phyloP scores from a whole-genome alignment of 2,329 filamentous ascomycete genomes.

The Microcera coccophila region DNA sequence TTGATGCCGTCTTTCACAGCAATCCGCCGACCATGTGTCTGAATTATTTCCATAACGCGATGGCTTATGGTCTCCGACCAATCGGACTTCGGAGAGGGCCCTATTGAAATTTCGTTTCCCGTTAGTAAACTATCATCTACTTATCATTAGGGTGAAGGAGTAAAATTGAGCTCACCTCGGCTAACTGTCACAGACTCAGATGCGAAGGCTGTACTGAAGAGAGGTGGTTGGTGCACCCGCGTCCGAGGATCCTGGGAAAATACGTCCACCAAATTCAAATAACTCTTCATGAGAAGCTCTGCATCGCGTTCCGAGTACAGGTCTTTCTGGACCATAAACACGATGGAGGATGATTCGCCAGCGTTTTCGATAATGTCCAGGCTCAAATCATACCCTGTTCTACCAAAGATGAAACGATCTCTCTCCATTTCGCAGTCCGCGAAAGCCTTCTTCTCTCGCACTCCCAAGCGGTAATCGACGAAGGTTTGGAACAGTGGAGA shows the following conservation, averaged over 20 bases:
- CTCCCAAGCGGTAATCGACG: conserved; percentile 30
- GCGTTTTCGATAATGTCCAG: background rate
- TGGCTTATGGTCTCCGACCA: background rate
- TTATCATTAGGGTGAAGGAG: too few relatives aligned
- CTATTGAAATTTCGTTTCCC: too few relatives aligned
- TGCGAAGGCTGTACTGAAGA: too few relatives aligned
- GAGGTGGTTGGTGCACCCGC: too few relatives aligned
- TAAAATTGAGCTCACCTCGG: too few relatives aligned
- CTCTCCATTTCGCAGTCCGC: background rate
- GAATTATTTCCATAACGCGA: background rate
- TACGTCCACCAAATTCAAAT: too few relatives aligned
- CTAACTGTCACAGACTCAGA: too few relatives aligned
- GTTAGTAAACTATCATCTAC: too few relatives aligned
- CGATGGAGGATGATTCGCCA: too few relatives aligned
- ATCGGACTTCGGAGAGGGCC: too few relatives aligned
- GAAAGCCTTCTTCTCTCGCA: conserved; percentile 10
- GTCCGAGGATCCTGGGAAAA: too few relatives aligned
- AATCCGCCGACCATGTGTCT: background rate
- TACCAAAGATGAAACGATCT: background rate
- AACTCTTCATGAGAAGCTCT: too few relatives aligned
- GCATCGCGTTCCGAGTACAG: background rate
- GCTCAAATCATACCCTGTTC: background rate
- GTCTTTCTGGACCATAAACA: background rate
- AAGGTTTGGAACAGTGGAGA: conserved; percentile 48
- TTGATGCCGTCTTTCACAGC: background rate